These are phyloP conservation scores for Allium cepa DNA, from an alignment of 106 monocot genomes.

Conservation along the genomic window DNA sequence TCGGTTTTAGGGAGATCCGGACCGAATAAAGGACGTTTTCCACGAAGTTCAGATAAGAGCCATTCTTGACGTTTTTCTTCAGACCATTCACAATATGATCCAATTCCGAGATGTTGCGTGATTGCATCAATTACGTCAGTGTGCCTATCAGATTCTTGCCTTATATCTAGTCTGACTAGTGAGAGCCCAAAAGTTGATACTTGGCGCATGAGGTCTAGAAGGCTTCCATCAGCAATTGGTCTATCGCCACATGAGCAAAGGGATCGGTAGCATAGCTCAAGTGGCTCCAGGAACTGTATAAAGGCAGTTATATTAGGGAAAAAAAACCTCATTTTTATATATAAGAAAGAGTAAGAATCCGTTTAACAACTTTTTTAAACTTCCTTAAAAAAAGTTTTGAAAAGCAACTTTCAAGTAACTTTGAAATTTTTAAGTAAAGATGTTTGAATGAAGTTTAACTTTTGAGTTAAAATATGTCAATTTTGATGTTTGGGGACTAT, in stretches of 20 bases:
- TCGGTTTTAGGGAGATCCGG: constrained; percentile 83
- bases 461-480: no score
- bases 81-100: constrained; percentile 76
- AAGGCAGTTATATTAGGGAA: not conserved
- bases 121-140: constrained; percentile 91
- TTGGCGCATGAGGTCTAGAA: constrained; percentile 94
- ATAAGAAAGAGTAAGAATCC: no score
- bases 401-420: no score
- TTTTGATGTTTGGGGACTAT: no score
- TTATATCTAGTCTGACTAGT: constrained; percentile 88
- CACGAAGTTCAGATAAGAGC: constrained; percentile 74
- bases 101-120: constrained; percentile 68
- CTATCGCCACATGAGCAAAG: constrained; percentile 44
- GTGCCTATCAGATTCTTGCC: constrained; percentile 98
- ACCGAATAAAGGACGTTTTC: constrained; percentile 86
- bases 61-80: constrained; percentile 79
- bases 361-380: no score
- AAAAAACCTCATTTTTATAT: no score
- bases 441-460: no score
- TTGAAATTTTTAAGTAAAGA: no score
- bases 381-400: no score
- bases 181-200: constrained; percentile 93
- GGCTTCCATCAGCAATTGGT: constrained; percentile 87
- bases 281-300: constrained; percentile 41
- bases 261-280: constrained; percentile 54